phyloP scores from a whole-genome alignment of 2,329 filamentous ascomycete species.

The Trichoderma aggressivum region DNA sequence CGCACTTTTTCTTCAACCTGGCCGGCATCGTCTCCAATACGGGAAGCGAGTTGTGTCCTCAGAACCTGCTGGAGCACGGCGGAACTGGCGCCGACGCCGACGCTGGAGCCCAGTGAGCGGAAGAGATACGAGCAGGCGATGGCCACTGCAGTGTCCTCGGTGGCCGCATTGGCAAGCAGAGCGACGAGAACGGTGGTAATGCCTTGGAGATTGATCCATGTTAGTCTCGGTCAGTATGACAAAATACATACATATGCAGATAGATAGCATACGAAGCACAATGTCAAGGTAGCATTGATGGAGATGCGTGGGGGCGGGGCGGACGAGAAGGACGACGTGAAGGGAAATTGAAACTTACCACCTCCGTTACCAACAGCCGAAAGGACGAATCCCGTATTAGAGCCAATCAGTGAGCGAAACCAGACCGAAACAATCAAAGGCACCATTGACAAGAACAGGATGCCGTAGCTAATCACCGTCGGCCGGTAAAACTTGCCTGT shows the following conservation, averaged over 20 bases:
- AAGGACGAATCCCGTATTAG: constrained; percentile 54
- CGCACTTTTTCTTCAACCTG: constrained; percentile 67
- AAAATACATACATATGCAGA: not conserved
- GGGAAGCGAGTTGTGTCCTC: constrained; percentile 50
- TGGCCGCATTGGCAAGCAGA: constrained; percentile 65
- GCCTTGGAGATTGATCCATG: constrained; percentile 34
- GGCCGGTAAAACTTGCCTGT: constrained; percentile 71
- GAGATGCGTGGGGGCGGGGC: not conserved
- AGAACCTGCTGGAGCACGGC: constrained; percentile 70
- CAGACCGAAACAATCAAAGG: constrained; percentile 19
- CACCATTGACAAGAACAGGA: constrained; percentile 52
- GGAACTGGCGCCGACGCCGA: constrained; percentile 68
- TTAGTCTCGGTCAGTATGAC: not conserved
- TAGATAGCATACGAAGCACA: not conserved
- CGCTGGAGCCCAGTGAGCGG: constrained; percentile 71
- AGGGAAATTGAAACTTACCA: constrained; percentile 28
- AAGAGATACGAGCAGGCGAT: constrained; percentile 81
- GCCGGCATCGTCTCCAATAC: constrained; percentile 58
- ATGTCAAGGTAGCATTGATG: not conserved
- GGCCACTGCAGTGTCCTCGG: constrained; percentile 68
- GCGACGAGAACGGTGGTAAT: constrained; percentile 70
- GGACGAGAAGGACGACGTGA: not conserved
- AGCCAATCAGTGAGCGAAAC: not conserved
- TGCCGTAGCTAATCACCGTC: constrained; percentile 54
- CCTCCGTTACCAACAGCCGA: constrained; percentile 40